Percentiles rank a stretch among this genome's conserved stretches.
These are phyloP conservation scores for Plasmodium cynomolgi DNA, from an alignment of 169 alveolate genomes.

Conservation along the genomic window DNA sequence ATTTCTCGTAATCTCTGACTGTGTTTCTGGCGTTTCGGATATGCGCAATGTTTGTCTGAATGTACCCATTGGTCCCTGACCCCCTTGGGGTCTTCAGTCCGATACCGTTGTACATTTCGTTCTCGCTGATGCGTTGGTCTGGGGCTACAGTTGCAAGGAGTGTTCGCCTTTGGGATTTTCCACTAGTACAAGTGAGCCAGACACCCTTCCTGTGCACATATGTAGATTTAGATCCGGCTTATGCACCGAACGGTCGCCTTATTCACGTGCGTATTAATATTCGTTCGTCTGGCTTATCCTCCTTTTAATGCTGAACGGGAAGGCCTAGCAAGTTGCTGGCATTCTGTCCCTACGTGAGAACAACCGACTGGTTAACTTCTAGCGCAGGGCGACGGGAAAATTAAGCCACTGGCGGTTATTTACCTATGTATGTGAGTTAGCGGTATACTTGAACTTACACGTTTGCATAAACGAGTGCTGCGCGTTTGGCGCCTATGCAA, in stretches of 20 bases:
- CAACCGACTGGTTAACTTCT: background rate
- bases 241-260: background rate
- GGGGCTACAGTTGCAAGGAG: background rate
- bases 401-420: background rate
- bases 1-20: slow-evolving; percentile 55
- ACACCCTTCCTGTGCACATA: background rate
- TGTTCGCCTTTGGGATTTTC: background rate
- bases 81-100: slow-evolving; percentile 88
- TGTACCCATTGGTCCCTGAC: slow-evolving; percentile 87
- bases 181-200: background rate
- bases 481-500: background rate
- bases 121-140: background rate
- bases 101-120: slow-evolving; percentile 81
- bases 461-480: background rate
- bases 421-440: background rate
- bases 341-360: background rate
- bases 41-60: slow-evolving; percentile 84
- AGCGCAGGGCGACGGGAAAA: background rate
- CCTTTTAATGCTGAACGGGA: background rate
- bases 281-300: background rate
- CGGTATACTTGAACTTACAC: background rate
- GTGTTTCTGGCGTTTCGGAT: slow-evolving; percentile 67
- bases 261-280: background rate
- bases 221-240: background rate
- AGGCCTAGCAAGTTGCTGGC: background rate